A percentile compares a stretch with the other conserved stretches of the same genome.
Evolutionary conservation across 139 green algal species (phyloP).

Genomic region (Raphidocelis subcapitata): DNA sequence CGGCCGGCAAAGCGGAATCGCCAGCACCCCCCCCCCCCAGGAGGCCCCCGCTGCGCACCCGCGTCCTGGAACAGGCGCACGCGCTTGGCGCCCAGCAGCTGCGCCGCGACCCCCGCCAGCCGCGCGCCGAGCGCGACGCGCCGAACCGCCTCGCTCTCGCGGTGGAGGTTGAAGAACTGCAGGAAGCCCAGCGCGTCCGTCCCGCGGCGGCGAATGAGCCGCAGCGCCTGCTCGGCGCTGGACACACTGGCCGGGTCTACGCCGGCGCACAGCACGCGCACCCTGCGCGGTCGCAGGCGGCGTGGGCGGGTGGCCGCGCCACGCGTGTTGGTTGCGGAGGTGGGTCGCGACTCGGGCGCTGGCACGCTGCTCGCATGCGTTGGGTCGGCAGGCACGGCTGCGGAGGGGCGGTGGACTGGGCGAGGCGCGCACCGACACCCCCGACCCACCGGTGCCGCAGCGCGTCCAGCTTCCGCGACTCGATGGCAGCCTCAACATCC

Average conservation of each 20-base stretch:
- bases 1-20: too few relatives aligned
- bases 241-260: constrained; percentile 11
- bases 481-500: constrained; percentile 1
- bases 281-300: constrained; percentile 13
- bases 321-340: too few relatives aligned
- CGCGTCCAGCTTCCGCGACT: constrained; percentile 8
- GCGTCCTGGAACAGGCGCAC: constrained; percentile 57
- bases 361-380: too few relatives aligned
- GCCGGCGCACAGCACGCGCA: constrained; percentile 41
- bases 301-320: too few relatives aligned
- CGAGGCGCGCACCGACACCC: not conserved
- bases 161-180: constrained; percentile 68
- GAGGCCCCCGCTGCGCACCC: not conserved
- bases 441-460: constrained; percentile 7
- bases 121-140: constrained; percentile 2
- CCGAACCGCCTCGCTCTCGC: not conserved
- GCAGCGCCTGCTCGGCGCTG: constrained; percentile 4
- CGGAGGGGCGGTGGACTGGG: too few relatives aligned
- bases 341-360: not conserved
- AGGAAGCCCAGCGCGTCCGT: constrained; percentile 48
- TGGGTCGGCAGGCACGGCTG: too few relatives aligned
- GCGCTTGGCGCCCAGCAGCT: constrained; percentile 38
- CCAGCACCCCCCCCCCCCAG: too few relatives aligned
- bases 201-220: constrained; percentile 11
- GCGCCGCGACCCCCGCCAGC: constrained; percentile 41